phyloP scores from a whole-genome alignment of 2,329 filamentous ascomycete genomes.

The Stagonosporopsis cucurbitacearum region DNA sequence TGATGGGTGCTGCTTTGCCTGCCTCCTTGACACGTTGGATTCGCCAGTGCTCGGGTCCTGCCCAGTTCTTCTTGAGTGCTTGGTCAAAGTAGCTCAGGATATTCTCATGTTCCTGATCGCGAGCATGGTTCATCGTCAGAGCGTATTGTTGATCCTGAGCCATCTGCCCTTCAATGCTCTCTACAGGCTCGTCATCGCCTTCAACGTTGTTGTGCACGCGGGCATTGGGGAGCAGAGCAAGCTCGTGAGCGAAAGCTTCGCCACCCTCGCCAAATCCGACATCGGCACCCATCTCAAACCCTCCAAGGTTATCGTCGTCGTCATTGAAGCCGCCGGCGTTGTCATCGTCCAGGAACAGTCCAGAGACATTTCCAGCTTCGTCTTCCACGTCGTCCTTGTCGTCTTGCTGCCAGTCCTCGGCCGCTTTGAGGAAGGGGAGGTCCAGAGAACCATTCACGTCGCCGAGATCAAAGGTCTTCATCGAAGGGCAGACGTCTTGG shows the following conservation, averaged over 20 bases:
- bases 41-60: constrained; percentile 97
- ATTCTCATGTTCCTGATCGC: constrained; percentile 81
- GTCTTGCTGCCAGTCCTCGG: constrained; percentile 82
- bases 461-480: constrained; percentile 92
- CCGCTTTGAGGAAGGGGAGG: constrained; percentile 88
- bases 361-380: constrained; percentile 68
- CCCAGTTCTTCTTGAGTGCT: constrained; percentile 95
- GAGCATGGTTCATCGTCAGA: constrained; percentile 75
- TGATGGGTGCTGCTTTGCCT: constrained; percentile 64
- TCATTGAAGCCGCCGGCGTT: constrained; percentile 81
- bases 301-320: constrained; percentile 71
- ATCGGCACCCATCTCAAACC: constrained; percentile 65
- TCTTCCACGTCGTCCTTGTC: constrained; percentile 66
- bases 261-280: constrained; percentile 94
- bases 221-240: constrained; percentile 84
- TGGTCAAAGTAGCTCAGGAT: constrained; percentile 99
- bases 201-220: constrained; percentile 72
- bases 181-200: constrained; percentile 60
- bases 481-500: constrained; percentile 91
- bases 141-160: constrained; percentile 74
- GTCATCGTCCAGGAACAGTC: constrained; percentile 85
- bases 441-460: constrained; percentile 84
- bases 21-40: constrained; percentile 87
- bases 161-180: constrained; percentile 56
- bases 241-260: constrained; percentile 92